Base-by-base conservation (phyloP, 1,284 basidiomycete genomes). In the Trametes sp. region DNA sequence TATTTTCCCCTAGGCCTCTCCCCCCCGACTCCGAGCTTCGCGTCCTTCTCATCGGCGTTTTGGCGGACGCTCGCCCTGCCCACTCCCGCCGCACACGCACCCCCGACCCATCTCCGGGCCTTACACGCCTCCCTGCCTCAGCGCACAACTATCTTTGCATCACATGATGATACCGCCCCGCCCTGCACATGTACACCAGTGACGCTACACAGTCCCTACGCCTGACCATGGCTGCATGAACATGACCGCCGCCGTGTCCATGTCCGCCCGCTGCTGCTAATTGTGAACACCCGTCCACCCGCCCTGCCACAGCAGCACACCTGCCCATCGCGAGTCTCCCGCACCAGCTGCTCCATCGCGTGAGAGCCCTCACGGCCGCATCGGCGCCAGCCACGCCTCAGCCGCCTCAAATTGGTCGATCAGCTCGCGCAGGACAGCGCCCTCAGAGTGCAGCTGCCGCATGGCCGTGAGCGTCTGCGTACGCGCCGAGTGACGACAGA, bases 351-450 rank as follows among this genome's bases (percentile, higher is more conserved):
- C 49, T 45, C 65, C 64, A 53, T 42, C 57, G 33, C 53, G 63
- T 68, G 65, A 42, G 65, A 66, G 61, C 62, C 66, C 68, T 84
- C 81, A 94, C 67, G 93, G 93, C 71, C 94, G 81, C 93, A 96
- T 95, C 60, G 94, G 95, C 70, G 85, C 87, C 71, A 98, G 81
- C 96, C 96, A 98, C 64, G 86, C 86, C 78, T 98, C 93, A 19
- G 97, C 97, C 61, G 88, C 88, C 81, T 97, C 95, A 78, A 99
- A 99, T 81, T 97, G 93, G 77, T 93, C 89, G 74, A 93, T 93
- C 76, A 98, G 79, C 75, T 96, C 91, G 48, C 86, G 84, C 70
- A 93, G 80, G 58, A 95, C 90, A 36, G 89, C 86, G 52, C 87
- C 87, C 76, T 96, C 93, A 59, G 89, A 88, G 77, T 93, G 90